Percentiles rank a stretch among this genome's conserved stretches.
Conservation (phyloP, 1,139 yeast species). For the Nakaseomyces kungkrabaensis region DNA sequence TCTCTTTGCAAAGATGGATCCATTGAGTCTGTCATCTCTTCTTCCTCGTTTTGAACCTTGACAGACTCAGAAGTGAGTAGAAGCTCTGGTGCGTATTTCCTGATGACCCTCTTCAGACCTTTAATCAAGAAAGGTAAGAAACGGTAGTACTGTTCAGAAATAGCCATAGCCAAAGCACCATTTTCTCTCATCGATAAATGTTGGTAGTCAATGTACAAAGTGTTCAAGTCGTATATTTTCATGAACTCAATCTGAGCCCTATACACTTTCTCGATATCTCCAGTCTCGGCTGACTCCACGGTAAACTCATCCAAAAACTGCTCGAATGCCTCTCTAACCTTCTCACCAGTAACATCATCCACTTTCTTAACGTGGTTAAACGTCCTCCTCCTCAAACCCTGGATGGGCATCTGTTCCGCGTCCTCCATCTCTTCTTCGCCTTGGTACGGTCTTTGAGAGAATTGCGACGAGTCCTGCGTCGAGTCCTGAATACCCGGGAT, state of each 20-base stretch:
- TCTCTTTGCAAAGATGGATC: slow-evolving; percentile 3
- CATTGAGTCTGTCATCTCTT: slow-evolving; percentile 18
- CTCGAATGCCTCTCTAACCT: slow-evolving; percentile 85
- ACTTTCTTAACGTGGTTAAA: slow-evolving; percentile 73
- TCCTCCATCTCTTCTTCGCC: slow-evolving; percentile 9
- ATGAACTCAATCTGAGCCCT: slow-evolving; percentile 74
- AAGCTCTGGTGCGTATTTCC: slow-evolving; percentile 66
- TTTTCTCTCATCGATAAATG: slow-evolving; percentile 69
- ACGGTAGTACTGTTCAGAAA: slow-evolving; percentile 83
- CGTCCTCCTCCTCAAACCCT: slow-evolving; percentile 28
- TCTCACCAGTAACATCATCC: slow-evolving; percentile 84
- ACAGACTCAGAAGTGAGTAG: slow-evolving; percentile 31
- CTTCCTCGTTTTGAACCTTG: slow-evolving; percentile 32
- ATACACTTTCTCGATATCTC: slow-evolving; percentile 48
- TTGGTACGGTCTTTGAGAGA: slow-evolving; percentile 17
- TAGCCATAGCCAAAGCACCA: slow-evolving; percentile 84
- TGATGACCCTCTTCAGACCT: slow-evolving; percentile 66
- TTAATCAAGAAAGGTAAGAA: slow-evolving; percentile 75
- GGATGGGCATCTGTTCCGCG: slow-evolving; percentile 20
- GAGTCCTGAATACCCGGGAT: slow-evolving; percentile 3
- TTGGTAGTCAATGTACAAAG: slow-evolving; percentile 76
- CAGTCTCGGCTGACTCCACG: slow-evolving; percentile 15
- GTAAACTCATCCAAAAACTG: slow-evolving; percentile 61
- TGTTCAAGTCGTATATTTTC: slow-evolving; percentile 64
- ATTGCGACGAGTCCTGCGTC: slow-evolving; percentile 12